phyloP scores from a whole-genome alignment of 257 asterid genomes.

The Fraxinus quadrangulata region DNA sequence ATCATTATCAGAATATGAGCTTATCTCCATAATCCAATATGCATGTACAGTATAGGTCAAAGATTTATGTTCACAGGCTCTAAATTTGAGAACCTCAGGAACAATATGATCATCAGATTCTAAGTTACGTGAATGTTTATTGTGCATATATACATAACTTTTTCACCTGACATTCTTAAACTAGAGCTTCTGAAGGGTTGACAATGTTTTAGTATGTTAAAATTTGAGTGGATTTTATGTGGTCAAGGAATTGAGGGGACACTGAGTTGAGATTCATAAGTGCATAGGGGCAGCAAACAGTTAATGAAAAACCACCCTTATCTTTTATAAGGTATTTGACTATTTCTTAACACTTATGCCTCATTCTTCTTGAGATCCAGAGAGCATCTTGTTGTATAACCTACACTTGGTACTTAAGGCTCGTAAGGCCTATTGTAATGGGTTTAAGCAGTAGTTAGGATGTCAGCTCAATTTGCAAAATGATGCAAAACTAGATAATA shows the following conservation, averaged over 20 bases:
- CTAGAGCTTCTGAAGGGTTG: constrained; percentile 11
- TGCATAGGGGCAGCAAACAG: neutral
- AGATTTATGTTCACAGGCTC: neutral
- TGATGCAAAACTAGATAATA: neutral
- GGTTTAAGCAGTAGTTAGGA: neutral
- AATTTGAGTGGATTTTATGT: neutral
- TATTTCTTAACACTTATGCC: neutral
- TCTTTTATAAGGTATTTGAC: neutral
- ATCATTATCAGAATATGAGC: neutral
- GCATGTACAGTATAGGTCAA: neutral
- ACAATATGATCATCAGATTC: neutral
- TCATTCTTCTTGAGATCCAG: neutral
- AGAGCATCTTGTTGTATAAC: neutral
- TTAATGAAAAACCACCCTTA: neutral
- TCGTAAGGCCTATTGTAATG: neutral
- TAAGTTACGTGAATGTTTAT: neutral
- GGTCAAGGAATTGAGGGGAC: constrained; percentile 7
- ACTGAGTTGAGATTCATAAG: neutral
- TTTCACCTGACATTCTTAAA: neutral
- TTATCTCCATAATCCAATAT: neutral
- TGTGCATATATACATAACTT: neutral
- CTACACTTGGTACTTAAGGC: neutral
- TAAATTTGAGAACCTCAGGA: neutral
- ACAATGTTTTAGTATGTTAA: neutral
- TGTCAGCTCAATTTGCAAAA: neutral